Conservation (phyloP, 345 rosid species). For the Salix koriyanagi region DNA sequence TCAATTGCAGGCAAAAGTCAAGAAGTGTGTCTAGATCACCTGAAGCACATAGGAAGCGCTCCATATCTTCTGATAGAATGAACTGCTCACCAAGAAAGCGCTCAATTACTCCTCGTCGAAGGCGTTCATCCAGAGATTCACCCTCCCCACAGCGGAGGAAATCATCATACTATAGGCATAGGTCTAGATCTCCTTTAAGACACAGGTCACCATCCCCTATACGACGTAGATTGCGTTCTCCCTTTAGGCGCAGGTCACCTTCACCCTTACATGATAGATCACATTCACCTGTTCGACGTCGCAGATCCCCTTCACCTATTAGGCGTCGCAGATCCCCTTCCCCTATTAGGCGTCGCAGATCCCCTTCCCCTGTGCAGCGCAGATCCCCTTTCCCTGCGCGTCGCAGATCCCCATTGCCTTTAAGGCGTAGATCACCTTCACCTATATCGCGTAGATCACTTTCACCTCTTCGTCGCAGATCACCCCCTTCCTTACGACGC, state of each 20-base stretch:
- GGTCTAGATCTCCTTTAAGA: conserved; percentile 46
- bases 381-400: conserved; percentile 28
- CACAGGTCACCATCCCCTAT: conserved; percentile 25
- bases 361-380: conserved; percentile 27
- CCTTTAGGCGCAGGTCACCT: conserved; percentile 21
- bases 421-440: conserved; percentile 4
- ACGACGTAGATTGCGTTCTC: conserved; percentile 37
- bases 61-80: conserved; percentile 35
- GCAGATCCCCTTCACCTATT: conserved; percentile 38
- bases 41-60: conserved; percentile 21
- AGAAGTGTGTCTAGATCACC: conserved; percentile 78
- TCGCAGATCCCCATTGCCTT: conserved; percentile 9
- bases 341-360: conserved; percentile 11
- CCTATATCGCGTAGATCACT: background rate
- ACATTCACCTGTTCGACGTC: conserved; percentile 11
- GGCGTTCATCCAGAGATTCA: conserved; percentile 45
- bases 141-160: conserved; percentile 55
- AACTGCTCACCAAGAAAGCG: conserved; percentile 39
- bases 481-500: conserved; percentile 1
- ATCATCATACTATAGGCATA: conserved; percentile 39
- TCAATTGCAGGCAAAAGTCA: conserved; percentile 43
- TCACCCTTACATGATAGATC: conserved; percentile 8
- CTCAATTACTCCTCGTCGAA: conserved; percentile 38
- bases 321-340: conserved; percentile 26
- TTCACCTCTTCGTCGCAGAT: background rate